These are phyloP conservation scores for Esteya vermicola DNA, from an alignment of 2,329 filamentous ascomycete genomes.

Conservation along the genomic window DNA sequence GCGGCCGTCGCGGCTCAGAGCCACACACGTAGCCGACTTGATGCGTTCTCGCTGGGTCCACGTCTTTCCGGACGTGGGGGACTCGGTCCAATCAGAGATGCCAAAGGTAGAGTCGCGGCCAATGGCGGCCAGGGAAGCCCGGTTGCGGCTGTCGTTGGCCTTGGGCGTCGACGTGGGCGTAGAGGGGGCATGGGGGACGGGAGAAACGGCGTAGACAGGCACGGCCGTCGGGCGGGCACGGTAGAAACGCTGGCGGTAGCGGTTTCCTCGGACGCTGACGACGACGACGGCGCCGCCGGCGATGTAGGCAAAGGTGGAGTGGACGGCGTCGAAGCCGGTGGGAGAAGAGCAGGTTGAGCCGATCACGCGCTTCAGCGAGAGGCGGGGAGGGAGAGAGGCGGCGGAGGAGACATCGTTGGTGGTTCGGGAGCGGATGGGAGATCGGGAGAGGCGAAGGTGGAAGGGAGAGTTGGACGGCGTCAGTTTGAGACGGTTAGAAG, in stretches of 20 bases:
- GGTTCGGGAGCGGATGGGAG: conserved; percentile 39
- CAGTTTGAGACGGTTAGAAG: conserved; percentile 47
- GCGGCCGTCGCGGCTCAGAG: conserved; percentile 73
- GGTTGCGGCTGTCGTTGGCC: conserved; percentile 48
- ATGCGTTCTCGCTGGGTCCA: conserved; percentile 86
- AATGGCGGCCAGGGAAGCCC: conserved; percentile 26
- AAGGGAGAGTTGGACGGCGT: conserved; percentile 69
- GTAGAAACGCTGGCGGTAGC: conserved; percentile 71
- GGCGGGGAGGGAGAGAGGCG: conserved; percentile 30
- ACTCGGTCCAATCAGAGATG: conserved; percentile 45
- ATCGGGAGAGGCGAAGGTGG: conserved; percentile 45
- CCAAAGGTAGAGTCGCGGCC: conserved; percentile 34
- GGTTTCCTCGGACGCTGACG: conserved; percentile 58
- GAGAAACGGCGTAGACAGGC: conserved; percentile 44
- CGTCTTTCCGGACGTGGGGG: conserved; percentile 45
- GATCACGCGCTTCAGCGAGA: conserved; percentile 72
- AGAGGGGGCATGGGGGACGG: conserved; percentile 34
- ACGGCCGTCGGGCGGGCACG: conserved; percentile 67
- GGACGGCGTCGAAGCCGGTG: conserved; percentile 72
- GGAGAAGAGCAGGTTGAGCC: conserved; percentile 78
- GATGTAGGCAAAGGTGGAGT: conserved; percentile 73
- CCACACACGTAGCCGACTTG: conserved; percentile 84
- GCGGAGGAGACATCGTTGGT: conserved; percentile 22
- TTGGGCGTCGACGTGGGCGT: conserved; percentile 42
- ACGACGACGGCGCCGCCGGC: conserved; percentile 90